Evolutionary conservation across 805 yeast genomes (phyloP).

Genomic region (Yamadazyma nakazawae): DNA sequence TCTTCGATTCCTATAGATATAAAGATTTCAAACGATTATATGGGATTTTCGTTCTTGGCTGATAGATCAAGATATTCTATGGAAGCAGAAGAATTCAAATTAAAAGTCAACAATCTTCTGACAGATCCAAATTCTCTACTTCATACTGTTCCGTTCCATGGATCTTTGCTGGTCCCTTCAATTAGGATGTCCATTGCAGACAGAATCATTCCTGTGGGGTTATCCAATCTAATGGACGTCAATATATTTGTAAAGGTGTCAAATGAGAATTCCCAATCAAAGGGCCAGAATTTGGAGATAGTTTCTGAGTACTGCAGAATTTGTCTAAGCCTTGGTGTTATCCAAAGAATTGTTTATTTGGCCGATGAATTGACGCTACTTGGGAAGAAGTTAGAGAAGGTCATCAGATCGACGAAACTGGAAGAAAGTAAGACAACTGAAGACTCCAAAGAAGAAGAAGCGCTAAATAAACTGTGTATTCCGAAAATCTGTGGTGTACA

Average conservation of each 20-base stretch:
- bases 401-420: neutral
- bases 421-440: neutral
- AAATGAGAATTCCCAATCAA: conserved; percentile 22
- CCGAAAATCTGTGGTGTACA: conserved; percentile 48
- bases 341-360: conserved; percentile 38
- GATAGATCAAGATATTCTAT: conserved; percentile 31
- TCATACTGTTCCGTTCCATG: conserved; percentile 24
- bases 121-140: neutral
- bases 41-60: conserved; percentile 32
- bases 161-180: conserved; percentile 41
- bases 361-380: conserved; percentile 22
- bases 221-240: conserved; percentile 43
- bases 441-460: neutral
- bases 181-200: conserved; percentile 39
- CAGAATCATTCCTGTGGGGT: conserved; percentile 37
- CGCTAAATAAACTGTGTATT: conserved; percentile 9
- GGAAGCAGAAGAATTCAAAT: conserved; percentile 31
- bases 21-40: conserved; percentile 29
- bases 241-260: conserved; percentile 41
- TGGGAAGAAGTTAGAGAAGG: conserved; percentile 3
- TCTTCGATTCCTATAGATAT: conserved; percentile 20
- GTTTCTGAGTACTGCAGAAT: conserved; percentile 58
- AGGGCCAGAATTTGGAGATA: conserved; percentile 47
- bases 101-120: conserved; percentile 22
- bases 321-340: conserved; percentile 51